phyloP scores from a whole-genome alignment of 805 yeast species.

The Hanseniaspora thailandica region DNA sequence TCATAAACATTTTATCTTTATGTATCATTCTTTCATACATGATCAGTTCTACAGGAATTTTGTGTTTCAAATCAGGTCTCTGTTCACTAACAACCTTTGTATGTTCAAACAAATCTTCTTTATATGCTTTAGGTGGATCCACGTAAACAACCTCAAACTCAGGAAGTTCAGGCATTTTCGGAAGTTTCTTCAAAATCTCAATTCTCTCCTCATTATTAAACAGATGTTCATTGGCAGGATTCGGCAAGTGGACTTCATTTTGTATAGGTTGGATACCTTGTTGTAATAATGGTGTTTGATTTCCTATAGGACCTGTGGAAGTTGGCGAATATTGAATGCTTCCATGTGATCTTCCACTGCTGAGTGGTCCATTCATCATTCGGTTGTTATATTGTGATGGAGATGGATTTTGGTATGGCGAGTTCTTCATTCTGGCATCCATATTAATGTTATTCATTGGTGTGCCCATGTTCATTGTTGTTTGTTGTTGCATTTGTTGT shows the following conservation, averaged over 20 bases:
- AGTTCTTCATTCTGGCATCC: slow-evolving; percentile 17
- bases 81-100: background rate
- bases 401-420: background rate
- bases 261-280: slow-evolving; percentile 33
- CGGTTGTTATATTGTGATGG: background rate
- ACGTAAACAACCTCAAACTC: slow-evolving; percentile 3
- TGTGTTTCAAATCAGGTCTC: background rate
- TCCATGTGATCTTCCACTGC: background rate
- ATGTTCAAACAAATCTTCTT: background rate
- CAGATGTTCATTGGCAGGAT: background rate
- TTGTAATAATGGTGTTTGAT: slow-evolving; percentile 31
- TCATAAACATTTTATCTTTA: slow-evolving; percentile 1
- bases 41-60: background rate
- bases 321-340: background rate
- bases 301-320: background rate
- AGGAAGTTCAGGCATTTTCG: slow-evolving; percentile 5
- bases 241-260: background rate
- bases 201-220: slow-evolving; percentile 3
- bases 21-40: background rate
- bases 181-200: slow-evolving; percentile 1
- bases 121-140: background rate
- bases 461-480: slow-evolving; percentile 20
- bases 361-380: background rate
- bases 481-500: slow-evolving; percentile 18
- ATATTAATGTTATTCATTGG: slow-evolving; percentile 8